Evolutionary conservation across 352 stramenopile species (phyloP), one percentile per base, ranked within the genome.

Genomic region (Phytophthora pinifolia): DNA sequence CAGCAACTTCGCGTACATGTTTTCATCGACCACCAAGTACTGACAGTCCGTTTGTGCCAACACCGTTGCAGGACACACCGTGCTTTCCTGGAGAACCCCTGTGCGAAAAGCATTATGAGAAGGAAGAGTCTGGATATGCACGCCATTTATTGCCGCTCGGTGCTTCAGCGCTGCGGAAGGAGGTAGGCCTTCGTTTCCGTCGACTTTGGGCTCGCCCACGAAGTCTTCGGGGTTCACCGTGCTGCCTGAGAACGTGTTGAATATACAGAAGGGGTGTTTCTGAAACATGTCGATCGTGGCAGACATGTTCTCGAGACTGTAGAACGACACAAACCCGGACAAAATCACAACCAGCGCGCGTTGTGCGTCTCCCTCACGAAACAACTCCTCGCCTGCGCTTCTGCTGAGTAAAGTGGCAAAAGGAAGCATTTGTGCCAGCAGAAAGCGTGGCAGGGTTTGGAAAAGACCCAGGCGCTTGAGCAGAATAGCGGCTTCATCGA

Each of bases 201-300:
- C 35, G 0, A 4, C 15, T 35, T 27, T 32, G 25, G 46, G 37
- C 17, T 63, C 59, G 6, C 32, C 36, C 9, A 70, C 52, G 27
- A 67, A 78, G 15, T 77, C 62, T 25, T 77, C 57, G 0, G 57
- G 61, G 35, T 54, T 75, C 3, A 18, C 70, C 10, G 74, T 68
- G 31, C 65, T 70, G 6, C 55, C 54, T 20, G 39, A 48, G 46
- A 81, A 81, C 2, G 61, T 54, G 1, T 35, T 22, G 18, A 79
- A 83, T 2, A 70, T 52, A 37, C 78, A 88, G 38, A 88, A 86
- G 3, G 73, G 45, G 54, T 88, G 78, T 0, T 74, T 61, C 22
- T 77, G 70, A 18, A 88, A 81, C 78, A 88, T 86, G 15, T 86
- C 78, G 20, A 76, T 38, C 6, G 74, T 74, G n/a, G 62, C 59